Evolutionary conservation across 78 protist genomes (phyloP).

Genomic region (Pigoraptor vietnamica): DNA sequence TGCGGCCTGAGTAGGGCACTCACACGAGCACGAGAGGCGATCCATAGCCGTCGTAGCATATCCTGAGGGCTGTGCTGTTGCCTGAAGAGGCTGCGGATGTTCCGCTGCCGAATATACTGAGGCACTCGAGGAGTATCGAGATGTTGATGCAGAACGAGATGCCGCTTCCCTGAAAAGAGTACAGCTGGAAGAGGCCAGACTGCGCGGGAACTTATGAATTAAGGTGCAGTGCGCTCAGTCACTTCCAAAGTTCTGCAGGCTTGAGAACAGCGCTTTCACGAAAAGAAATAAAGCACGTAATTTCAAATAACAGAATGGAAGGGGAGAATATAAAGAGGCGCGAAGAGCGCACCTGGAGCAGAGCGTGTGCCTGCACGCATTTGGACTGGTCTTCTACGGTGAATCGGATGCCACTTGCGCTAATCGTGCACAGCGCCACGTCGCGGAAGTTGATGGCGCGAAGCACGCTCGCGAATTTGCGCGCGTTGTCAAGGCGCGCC

Average conservation of each 20-base stretch:
- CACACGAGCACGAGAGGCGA: not conserved
- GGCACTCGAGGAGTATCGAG: not conserved
- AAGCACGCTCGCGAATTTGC: not conserved
- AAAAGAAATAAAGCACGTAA: not conserved
- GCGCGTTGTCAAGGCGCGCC: not conserved
- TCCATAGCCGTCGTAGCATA: not conserved
- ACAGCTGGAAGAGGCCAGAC: not conserved
- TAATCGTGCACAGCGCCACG: not conserved
- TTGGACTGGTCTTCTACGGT: not conserved
- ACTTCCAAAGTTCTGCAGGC: too few species aligned
- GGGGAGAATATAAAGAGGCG: too few species aligned
- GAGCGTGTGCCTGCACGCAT: not conserved
- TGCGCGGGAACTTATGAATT: not conserved
- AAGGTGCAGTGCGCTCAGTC: not conserved
- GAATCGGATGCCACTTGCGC: not conserved
- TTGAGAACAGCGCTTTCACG: too few species aligned
- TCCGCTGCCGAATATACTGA: not conserved
- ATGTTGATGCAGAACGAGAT: not conserved
- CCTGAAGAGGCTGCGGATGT: not conserved
- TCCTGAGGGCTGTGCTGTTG: not conserved
- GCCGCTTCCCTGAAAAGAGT: not conserved
- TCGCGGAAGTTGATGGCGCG: not conserved
- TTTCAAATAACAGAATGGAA: too few species aligned
- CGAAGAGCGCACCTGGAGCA: not conserved
- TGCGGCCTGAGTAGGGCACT: not conserved